Evolutionary conservation across 2,329 filamentous ascomycete species (phyloP), one percentile per base, ranked within the genome.

Genomic region (Madurella mycetomatis): DNA sequence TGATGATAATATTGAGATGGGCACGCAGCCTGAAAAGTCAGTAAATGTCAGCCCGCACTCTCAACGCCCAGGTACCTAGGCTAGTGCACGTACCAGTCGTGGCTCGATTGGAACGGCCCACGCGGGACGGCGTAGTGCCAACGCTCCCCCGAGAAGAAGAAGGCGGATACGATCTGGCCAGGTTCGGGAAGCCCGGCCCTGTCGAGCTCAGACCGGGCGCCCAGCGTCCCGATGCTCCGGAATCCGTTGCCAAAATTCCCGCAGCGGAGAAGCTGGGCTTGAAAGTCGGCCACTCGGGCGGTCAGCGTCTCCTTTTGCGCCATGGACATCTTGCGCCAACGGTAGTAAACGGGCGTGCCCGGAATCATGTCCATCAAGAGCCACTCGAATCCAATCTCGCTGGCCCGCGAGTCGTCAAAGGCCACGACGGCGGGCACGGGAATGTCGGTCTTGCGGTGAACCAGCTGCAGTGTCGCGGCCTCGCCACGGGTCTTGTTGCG

Each of bases 381-480:
- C 70, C 70, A 74, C 61, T 73, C 71, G 37, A 69, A 71, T 0
- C 69, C 69, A 37, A 73, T 63, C 25, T 66, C 62, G 47, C 70
- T 73, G 11, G 60, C 44, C 17, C 46, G 49, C 5, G 59, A 62
- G 37, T 66, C 62, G 41, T 72, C 66, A 41, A 62, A 72, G 1
- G 66, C 67, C 15, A 72, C 30, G 15, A 74, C 62, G 0, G 59
- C 51, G 0, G 72, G 65, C 0, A 73, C 65, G 0, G 67, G 70
- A 2, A 73, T 64, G n/a, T 62, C 52, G 1, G 70, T 71, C 25
- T 59, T 59, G 31, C 60, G 56, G 9, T 60, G 57, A 7, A 73
- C 52, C 39, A 64, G 69, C 5, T 62, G 58, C 9, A 73, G 63
- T 1, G 71, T 74, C 0, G 70, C 67, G 2, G 72, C 71, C 48